Evolutionary conservation across 176 grass and related monocot species (phyloP).

Genomic region (Bonia amplexicaulis): DNA sequence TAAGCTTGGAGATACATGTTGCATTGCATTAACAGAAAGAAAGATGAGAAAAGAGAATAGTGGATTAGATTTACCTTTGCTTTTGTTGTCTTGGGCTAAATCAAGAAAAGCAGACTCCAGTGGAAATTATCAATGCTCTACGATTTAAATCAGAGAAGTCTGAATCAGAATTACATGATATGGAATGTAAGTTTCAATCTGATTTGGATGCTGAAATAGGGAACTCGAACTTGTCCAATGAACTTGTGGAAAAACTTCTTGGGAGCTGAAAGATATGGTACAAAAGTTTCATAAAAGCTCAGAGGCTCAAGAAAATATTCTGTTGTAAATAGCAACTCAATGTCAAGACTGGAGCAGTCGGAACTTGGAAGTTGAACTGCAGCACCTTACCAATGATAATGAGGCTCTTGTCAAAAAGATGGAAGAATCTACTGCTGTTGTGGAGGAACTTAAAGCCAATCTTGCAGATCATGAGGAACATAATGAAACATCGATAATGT

Average conservation of each 20-base stretch:
- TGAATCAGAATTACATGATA: slow-evolving; percentile 40
- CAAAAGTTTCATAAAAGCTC: slow-evolving; percentile 53
- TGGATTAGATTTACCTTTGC: no score
- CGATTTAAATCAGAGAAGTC: slow-evolving; percentile 36
- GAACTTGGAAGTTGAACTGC: slow-evolving; percentile 58
- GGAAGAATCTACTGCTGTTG: slow-evolving; percentile 34
- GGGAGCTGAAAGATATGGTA: slow-evolving; percentile 60
- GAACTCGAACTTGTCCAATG: slow-evolving; percentile 55
- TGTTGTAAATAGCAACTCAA: slow-evolving; percentile 45
- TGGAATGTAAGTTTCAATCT: slow-evolving; percentile 44
- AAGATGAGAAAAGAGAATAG: no score
- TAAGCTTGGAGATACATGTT: no score
- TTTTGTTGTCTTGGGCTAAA: neutral
- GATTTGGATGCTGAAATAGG: slow-evolving; percentile 47
- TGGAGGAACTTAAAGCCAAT: slow-evolving; percentile 49
- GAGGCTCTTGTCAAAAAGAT: slow-evolving; percentile 39
- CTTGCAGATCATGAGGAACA: slow-evolving; percentile 47
- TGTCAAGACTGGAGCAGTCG: slow-evolving; percentile 46
- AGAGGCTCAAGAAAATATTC: slow-evolving; percentile 55
- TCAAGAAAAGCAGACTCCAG: slow-evolving; percentile 42
- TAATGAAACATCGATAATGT: no score
- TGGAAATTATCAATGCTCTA: slow-evolving; percentile 39
- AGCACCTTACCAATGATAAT: slow-evolving; percentile 37
- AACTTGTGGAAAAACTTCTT: slow-evolving; percentile 51
- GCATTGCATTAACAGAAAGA: no score